Evolutionary conservation across 2,329 filamentous ascomycete genomes (phyloP).

Genomic region (Penicillium sp.): DNA sequence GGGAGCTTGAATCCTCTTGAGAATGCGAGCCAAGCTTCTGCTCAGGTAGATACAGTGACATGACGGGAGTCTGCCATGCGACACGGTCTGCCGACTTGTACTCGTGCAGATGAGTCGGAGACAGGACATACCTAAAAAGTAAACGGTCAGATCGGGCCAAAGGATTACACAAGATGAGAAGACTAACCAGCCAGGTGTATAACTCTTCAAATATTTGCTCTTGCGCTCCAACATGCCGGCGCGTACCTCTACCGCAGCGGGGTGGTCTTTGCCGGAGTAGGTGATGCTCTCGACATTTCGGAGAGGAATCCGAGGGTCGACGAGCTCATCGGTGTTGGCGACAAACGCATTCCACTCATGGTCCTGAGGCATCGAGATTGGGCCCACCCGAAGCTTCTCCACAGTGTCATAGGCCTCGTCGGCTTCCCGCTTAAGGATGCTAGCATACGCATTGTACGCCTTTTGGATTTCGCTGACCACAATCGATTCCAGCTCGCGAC

Average conservation of each 20-base stretch:
- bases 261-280: constrained; percentile 86
- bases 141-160: constrained; percentile 10
- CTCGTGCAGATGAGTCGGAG: constrained; percentile 94
- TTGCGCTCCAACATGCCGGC: constrained; percentile 92
- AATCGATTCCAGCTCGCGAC: constrained; percentile 91
- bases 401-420: constrained; percentile 75
- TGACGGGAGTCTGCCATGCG: constrained; percentile 76
- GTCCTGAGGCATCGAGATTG: constrained; percentile 90
- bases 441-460: constrained; percentile 89
- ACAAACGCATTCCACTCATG: constrained; percentile 87
- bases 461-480: constrained; percentile 98
- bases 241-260: constrained; percentile 77
- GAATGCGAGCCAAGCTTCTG: constrained; percentile 95
- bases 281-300: constrained; percentile 77
- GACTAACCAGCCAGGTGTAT: constrained; percentile 85
- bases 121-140: constrained; percentile 76
- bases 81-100: constrained; percentile 97
- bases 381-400: constrained; percentile 77
- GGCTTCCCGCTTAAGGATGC: constrained; percentile 85
- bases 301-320: constrained; percentile 77
- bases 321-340: constrained; percentile 74
- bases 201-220: constrained; percentile 98
- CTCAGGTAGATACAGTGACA: constrained; percentile 92
- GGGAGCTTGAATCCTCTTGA: constrained; percentile 73
- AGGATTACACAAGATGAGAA: neutral